Conservation (phyloP, 1,284 basidiomycete genomes). For the Xerocomus amazonicus region DNA sequence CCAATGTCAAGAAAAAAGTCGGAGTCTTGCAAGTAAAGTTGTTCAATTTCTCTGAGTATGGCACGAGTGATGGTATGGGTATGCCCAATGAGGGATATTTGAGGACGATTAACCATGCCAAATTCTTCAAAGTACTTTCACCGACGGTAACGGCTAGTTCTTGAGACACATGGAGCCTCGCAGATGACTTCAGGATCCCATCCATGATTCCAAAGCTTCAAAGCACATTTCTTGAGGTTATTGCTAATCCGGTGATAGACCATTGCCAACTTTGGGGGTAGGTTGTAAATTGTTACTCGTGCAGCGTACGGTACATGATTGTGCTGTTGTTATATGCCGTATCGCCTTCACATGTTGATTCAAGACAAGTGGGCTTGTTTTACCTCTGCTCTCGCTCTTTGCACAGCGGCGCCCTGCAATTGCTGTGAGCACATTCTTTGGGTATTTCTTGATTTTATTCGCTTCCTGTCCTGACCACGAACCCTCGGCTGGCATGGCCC, state of each 20-base stretch:
- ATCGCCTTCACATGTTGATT: too few species aligned
- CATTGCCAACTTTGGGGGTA: too few species aligned
- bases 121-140: background rate
- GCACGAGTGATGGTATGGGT: background rate
- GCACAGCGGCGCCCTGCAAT: too few species aligned
- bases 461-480: background rate
- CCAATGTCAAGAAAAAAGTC: background rate
- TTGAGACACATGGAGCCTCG: background rate
- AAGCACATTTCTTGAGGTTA: background rate
- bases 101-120: background rate
- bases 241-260: background rate
- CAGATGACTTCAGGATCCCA: background rate
- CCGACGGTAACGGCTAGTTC: background rate
- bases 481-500: conserved; percentile 15
- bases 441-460: background rate
- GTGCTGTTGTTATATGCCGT: conserved; percentile 4
- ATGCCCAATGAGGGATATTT: background rate
- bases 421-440: background rate
- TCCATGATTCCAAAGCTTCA: background rate
- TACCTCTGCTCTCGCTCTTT: too few species aligned
- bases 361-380: too few species aligned
- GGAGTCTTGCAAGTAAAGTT: background rate
- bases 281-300: too few species aligned
- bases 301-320: background rate
- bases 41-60: background rate